Conservation (phyloP, 352 stramenopile species). For the Globisporangium takayamanum region DNA sequence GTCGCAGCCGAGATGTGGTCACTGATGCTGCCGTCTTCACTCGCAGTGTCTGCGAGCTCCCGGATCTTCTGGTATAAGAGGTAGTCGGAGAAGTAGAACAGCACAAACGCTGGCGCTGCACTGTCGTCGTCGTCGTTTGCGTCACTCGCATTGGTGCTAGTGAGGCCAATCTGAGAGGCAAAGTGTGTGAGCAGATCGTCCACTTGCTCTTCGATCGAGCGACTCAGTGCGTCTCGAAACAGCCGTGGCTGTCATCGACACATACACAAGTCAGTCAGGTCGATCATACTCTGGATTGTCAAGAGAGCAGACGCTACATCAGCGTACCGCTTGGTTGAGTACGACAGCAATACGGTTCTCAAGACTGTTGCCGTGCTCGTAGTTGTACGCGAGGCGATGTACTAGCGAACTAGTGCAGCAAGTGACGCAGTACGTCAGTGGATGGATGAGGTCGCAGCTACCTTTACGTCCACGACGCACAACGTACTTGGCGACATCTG, state of each 20-base stretch:
- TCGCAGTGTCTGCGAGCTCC: background rate
- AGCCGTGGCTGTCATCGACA: conserved; percentile 18
- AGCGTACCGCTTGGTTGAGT: conserved; percentile 29
- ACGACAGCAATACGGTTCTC: conserved; percentile 21
- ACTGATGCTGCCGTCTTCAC: background rate
- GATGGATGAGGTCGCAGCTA: background rate
- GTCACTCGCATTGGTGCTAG: background rate
- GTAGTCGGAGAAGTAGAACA: conserved; percentile 29
- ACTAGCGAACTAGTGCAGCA: conserved; percentile 25
- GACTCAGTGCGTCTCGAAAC: conserved; percentile 30
- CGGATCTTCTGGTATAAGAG: background rate
- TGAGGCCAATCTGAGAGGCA: conserved; percentile 1
- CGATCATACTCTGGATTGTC: background rate
- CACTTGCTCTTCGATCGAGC: conserved; percentile 30
- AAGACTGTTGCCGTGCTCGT: conserved; percentile 25
- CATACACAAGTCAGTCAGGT: background rate
- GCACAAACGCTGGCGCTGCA: conserved; percentile 16
- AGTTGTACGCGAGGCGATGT: conserved; percentile 33
- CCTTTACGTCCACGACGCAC: background rate
- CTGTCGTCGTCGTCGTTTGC: conserved; percentile 1
- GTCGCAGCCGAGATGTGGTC: background rate
- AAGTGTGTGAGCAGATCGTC: conserved; percentile 24
- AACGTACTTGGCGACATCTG: conserved; percentile 26
- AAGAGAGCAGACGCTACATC: background rate
- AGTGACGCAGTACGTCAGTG: background rate